Evolutionary conservation across 1,139 yeast species (phyloP).

Genomic region (Scheffersomyces illinoinensis): DNA sequence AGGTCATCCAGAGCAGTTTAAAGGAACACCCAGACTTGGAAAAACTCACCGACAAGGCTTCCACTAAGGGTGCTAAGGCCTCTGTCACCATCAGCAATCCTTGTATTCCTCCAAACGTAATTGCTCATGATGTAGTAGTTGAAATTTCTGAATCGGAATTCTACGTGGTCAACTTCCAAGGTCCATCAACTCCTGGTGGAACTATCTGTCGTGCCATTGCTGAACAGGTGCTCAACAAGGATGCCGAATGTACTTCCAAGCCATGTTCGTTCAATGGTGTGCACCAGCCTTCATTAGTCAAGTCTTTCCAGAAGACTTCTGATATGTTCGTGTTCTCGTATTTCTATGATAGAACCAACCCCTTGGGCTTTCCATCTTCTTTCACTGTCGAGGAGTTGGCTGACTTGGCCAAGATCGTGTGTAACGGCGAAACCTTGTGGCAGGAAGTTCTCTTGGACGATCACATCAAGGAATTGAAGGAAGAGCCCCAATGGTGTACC

Average conservation of each 20-base stretch:
- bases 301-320: constrained; percentile 64
- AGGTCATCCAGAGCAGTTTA: constrained; percentile 53
- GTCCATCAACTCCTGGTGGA: constrained; percentile 55
- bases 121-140: constrained; percentile 57
- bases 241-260: constrained; percentile 63
- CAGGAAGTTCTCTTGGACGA: constrained; percentile 60
- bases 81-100: constrained; percentile 62
- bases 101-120: constrained; percentile 79
- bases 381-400: constrained; percentile 83
- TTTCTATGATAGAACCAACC: constrained; percentile 91
- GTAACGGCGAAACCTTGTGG: constrained; percentile 81
- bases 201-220: constrained; percentile 84
- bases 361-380: constrained; percentile 90
- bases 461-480: constrained; percentile 61
- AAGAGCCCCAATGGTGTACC: constrained; percentile 92
- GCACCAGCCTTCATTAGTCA: constrained; percentile 88
- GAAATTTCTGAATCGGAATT: constrained; percentile 46
- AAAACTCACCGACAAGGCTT: constrained; percentile 35
- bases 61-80: constrained; percentile 40
- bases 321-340: constrained; percentile 90
- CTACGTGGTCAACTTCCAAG: constrained; percentile 70
- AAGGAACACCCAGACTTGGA: constrained; percentile 28
- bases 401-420: constrained; percentile 80
- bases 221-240: constrained; percentile 81
- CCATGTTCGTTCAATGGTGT: constrained; percentile 98